phyloP scores from a whole-genome alignment of 352 stramenopile genomes.

The Globisporangium camurandrum region DNA sequence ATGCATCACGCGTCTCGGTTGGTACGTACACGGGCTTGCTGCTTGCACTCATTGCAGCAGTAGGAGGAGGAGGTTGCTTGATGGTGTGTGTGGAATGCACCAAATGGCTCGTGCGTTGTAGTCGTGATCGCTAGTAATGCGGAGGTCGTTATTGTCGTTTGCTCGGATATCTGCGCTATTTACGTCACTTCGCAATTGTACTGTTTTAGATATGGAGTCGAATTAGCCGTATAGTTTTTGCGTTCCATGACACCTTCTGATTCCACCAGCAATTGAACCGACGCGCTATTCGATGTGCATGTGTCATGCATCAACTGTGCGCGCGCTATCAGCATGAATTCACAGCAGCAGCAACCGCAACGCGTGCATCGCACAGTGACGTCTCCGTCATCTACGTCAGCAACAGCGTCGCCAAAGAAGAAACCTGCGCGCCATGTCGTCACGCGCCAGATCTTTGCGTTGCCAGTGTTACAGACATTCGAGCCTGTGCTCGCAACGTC shows the following conservation, averaged over 20 bases:
- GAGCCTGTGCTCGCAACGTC: slow-evolving; percentile 43
- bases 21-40: slow-evolving; percentile 68
- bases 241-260: too few relatives aligned
- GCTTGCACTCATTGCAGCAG: slow-evolving; percentile 9
- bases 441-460: slow-evolving; percentile 32
- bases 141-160: not conserved
- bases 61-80: too few relatives aligned
- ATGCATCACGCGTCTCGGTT: slow-evolving; percentile 67
- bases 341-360: not conserved
- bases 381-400: slow-evolving; percentile 1
- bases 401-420: slow-evolving; percentile 27
- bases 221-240: not conserved
- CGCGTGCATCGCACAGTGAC: not conserved
- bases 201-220: not conserved
- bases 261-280: too few relatives aligned
- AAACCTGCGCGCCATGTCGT: slow-evolving; percentile 23
- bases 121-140: not conserved
- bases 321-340: not conserved
- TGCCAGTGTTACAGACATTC: slow-evolving; percentile 59
- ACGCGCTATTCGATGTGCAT: too few relatives aligned
- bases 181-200: not conserved
- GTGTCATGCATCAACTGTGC: too few relatives aligned
- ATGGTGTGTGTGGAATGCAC: too few relatives aligned
- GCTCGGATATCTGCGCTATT: not conserved
- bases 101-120: not conserved